Evolutionary conservation across 2,329 filamentous ascomycete genomes (phyloP), one percentile per base, ranked within the genome.

Genomic region (Fusarium nygamai): DNA sequence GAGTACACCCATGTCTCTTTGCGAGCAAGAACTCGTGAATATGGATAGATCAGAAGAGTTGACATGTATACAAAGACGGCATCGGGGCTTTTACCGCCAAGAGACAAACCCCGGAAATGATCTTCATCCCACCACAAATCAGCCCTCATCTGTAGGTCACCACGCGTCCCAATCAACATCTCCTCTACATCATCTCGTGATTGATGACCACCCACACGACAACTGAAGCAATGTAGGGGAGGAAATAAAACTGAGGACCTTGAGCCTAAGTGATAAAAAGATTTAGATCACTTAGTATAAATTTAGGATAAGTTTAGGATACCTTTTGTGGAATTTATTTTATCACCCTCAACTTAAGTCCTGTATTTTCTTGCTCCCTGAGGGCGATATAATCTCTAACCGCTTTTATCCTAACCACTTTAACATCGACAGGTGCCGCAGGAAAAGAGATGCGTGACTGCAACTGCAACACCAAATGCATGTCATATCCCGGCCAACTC

Each of bases 51-150:
- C 5, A 13, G 5, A 8, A 36, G 10, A 17, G 5, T 12, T 3
- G 4, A 20, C 1, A 9, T 4, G 7, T 3, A 27, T 27, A 19
- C 1, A 29, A 13, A 12, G 5, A 29, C 5, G 10, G 6, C 13
- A 38, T 9, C 20, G 7, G 34, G 6, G 10, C 3, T 17, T 13
- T 17, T 38, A 0, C 14, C 19, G 10, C n/a, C 14, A 38, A 38
- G 14, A 16, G 3, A 27, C n/a, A 0, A 38, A 54, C 20, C 10
- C 20, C 3, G 51, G n/a, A 13, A n/a, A 19, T 29, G 51, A 56
- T 56, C 34, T 39, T 19, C 34, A 56, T n/a, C 51, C 34, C 51
- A 39, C 34, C 51, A 56, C 24, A 29, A n/a, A 56, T 29, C 34
- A 41, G 3, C 4, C 11, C 4, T 29, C 24, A 3, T 19, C 24